These are phyloP conservation scores for Talaromyces borbonicus DNA, from an alignment of 495 filamentous ascomycete genomes.

Conservation along the genomic window DNA sequence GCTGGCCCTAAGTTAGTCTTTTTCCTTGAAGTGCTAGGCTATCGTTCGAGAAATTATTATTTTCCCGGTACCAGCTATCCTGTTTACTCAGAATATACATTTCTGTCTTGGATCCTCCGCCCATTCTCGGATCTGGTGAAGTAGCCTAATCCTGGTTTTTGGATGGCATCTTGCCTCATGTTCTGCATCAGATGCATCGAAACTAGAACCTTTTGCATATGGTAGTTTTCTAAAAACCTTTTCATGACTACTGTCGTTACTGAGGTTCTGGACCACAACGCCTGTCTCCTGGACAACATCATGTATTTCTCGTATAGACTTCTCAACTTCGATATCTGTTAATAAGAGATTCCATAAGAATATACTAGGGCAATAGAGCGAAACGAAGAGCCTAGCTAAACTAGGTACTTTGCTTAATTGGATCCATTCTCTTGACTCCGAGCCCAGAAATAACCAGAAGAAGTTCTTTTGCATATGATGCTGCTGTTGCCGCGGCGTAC, in stretches of 20 bases:
- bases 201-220: constrained; percentile 1
- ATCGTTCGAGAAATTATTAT: constrained; percentile 28
- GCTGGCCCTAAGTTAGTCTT: constrained; percentile 21
- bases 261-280: constrained; percentile 2
- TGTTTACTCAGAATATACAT: constrained; percentile 10
- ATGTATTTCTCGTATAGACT: constrained; percentile 2
- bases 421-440: not conserved
- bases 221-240: constrained; percentile 1
- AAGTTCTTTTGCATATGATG: constrained; percentile 24
- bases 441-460: constrained; percentile 9
- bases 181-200: not conserved
- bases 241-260: not conserved
- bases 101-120: constrained; percentile 6
- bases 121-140: constrained; percentile 25
- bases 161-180: constrained; percentile 13
- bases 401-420: constrained; percentile 4
- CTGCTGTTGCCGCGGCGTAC: constrained; percentile 29
- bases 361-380: not conserved
- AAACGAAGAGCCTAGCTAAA: not conserved
- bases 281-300: constrained; percentile 1
- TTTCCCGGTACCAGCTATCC: constrained; percentile 34
- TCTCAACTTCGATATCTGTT: not conserved
- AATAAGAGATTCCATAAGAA: constrained; percentile 1
- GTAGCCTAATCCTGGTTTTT: constrained; percentile 26
- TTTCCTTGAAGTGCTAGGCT: constrained; percentile 10